A percentile compares a stretch with the other conserved stretches of the same genome.
Evolutionary conservation across 228 moss, liverwort and hornwort genomes (phyloP).

Genomic region (Sphagnum fallax): DNA sequence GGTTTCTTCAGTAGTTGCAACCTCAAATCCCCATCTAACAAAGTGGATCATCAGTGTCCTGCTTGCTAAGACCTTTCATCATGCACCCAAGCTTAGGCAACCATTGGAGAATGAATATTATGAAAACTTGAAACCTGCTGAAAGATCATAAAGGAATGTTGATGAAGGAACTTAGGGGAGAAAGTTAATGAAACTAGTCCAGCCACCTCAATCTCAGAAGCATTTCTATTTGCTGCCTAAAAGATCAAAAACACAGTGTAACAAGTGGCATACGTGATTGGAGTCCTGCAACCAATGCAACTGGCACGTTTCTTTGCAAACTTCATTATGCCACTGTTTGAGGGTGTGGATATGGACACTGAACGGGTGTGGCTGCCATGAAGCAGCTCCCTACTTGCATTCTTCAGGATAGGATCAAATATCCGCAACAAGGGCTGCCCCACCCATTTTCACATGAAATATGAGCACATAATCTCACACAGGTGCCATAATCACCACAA

Average conservation of each 20-base stretch:
- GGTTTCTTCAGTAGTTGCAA: neutral
- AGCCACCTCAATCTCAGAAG: no score
- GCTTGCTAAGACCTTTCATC: neutral
- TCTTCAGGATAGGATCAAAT: slow-evolving; percentile 94
- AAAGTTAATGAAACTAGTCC: no score
- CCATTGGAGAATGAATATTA: neutral
- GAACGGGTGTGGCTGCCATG: slow-evolving; percentile 89
- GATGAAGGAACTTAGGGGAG: no score
- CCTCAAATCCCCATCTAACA: no score
- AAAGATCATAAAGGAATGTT: no score
- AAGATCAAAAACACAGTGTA: no score
- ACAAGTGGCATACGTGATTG: slow-evolving; percentile 49
- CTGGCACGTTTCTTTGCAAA: slow-evolving; percentile 88
- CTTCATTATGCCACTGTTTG: slow-evolving; percentile 98
- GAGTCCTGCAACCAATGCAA: slow-evolving; percentile 85
- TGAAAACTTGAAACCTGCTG: no score
- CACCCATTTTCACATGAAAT: neutral
- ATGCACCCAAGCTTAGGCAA: neutral
- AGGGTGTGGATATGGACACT: slow-evolving; percentile 92
- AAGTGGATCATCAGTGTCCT: no score
- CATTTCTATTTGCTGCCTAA: no score
- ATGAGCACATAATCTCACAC: no score
- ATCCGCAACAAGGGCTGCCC: slow-evolving; percentile 79
- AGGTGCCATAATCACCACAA: no score
- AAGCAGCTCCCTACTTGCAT: slow-evolving; percentile 94